These are phyloP conservation scores for Lumnitzera littorea DNA, from an alignment of 345 rosid species.

Conservation along the genomic window DNA sequence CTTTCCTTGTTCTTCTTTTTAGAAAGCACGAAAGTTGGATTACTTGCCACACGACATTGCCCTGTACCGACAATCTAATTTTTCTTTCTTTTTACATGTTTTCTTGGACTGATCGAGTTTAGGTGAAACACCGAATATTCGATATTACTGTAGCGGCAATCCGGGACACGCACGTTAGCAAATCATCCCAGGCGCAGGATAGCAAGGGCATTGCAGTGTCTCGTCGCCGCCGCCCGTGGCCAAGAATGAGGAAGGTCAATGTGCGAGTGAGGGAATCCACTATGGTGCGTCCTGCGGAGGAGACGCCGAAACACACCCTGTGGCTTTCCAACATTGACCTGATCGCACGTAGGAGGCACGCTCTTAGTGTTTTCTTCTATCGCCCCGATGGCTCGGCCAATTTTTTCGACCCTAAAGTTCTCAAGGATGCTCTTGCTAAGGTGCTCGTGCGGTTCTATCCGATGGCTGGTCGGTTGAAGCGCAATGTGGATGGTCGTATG, in stretches of 20 bases:
- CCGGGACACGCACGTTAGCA: neutral
- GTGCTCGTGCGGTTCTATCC: slow-evolving; percentile 87
- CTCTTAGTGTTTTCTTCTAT: slow-evolving; percentile 92
- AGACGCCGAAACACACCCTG: slow-evolving; percentile 43
- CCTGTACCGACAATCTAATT: too few species aligned
- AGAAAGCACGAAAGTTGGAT: too few species aligned
- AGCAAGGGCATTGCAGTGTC: neutral
- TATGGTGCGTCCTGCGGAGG: slow-evolving; percentile 66
- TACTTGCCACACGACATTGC: too few species aligned
- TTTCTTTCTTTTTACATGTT: too few species aligned
- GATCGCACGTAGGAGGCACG: slow-evolving; percentile 81
- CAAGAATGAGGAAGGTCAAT: slow-evolving; percentile 30
- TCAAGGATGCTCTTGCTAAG: slow-evolving; percentile 67
- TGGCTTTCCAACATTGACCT: slow-evolving; percentile 94
- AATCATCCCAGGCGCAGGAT: slow-evolving; percentile 5
- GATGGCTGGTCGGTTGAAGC: slow-evolving; percentile 61
- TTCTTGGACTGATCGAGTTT: too few species aligned
- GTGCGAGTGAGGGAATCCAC: slow-evolving; percentile 60
- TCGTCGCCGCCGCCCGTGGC: neutral
- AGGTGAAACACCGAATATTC: too few species aligned
- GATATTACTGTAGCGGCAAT: too few species aligned
- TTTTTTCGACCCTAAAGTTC: slow-evolving; percentile 55
- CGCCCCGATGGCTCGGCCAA: slow-evolving; percentile 49
- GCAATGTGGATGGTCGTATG: slow-evolving; percentile 54
- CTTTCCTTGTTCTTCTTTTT: too few species aligned